A percentile compares a stretch with the other conserved stretches of the same genome.
phyloP scores from a whole-genome alignment of 2,329 filamentous ascomycete genomes.

The Decorospora gaudefroyi region DNA sequence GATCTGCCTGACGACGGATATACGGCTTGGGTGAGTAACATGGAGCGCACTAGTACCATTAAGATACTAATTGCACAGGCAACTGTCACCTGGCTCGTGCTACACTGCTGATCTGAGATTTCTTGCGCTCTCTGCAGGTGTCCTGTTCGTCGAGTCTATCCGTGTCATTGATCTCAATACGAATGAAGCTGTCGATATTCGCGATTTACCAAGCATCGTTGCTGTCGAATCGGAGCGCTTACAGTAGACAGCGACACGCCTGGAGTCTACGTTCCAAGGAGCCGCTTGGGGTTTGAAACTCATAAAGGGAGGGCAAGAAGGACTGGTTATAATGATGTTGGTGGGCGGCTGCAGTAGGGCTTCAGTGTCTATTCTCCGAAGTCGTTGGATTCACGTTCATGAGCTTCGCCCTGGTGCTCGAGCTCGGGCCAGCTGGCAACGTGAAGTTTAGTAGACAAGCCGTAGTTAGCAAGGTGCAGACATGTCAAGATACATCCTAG shows the following conservation, averaged over 20 bases:
- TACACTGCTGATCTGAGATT: slow-evolving; percentile 75
- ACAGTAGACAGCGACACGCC: neutral
- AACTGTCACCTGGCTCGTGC: slow-evolving; percentile 71
- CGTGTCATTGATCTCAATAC: slow-evolving; percentile 73
- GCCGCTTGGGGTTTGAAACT: neutral
- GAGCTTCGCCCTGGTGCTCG: no score
- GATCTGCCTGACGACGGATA: slow-evolving; percentile 75
- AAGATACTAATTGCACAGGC: slow-evolving; percentile 49
- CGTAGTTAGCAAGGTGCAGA: no score
- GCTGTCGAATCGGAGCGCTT: slow-evolving; percentile 27
- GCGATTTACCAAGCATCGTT: slow-evolving; percentile 72
- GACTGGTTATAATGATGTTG: no score
- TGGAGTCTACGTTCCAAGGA: neutral
- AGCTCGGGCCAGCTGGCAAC: neutral
- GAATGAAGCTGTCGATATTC: slow-evolving; percentile 77
- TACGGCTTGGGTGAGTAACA: slow-evolving; percentile 65
- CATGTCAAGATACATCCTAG: no score
- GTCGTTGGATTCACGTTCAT: no score
- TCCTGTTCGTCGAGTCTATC: slow-evolving; percentile 72
- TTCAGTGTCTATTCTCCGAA: no score
- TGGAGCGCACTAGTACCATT: neutral
- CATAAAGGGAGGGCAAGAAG: no score
- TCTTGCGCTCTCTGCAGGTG: slow-evolving; percentile 67
- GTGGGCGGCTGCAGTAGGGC: no score
- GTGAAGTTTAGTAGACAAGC: neutral